Conservation (phyloP, 2,329 filamentous ascomycete genomes). For the Colletotrichum spinosum region DNA sequence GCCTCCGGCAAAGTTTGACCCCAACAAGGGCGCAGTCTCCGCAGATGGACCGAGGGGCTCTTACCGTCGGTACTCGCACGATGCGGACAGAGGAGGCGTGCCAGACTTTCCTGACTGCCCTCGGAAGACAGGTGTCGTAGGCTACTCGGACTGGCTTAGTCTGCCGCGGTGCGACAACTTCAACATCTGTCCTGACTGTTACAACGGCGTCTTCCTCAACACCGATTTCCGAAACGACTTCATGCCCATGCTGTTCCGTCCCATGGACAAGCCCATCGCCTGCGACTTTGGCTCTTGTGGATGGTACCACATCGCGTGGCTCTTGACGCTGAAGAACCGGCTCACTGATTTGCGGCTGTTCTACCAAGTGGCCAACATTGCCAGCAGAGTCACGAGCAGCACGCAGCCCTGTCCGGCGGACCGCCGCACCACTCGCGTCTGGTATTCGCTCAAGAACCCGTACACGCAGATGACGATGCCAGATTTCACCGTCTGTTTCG, state of each 20-base stretch:
- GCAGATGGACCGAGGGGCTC: conserved; percentile 56
- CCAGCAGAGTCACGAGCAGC: conserved; percentile 53
- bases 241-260: conserved; percentile 67
- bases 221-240: conserved; percentile 78
- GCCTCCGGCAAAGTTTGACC: conserved; percentile 60
- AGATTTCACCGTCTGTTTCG: conserved; percentile 80
- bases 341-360: conserved; percentile 76
- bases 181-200: conserved; percentile 86
- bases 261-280: conserved; percentile 67
- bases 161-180: conserved; percentile 77
- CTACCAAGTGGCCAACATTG: conserved; percentile 74
- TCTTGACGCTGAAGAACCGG: conserved; percentile 79
- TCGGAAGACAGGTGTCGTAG: conserved; percentile 69
- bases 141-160: conserved; percentile 84
- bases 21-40: conserved; percentile 46
- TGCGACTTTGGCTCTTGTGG: conserved; percentile 84
- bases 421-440: conserved; percentile 68
- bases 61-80: conserved; percentile 67
- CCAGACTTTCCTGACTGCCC: conserved; percentile 75
- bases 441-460: conserved; percentile 81
- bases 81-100: conserved; percentile 55
- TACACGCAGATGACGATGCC: conserved; percentile 71
- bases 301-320: conserved; percentile 88
- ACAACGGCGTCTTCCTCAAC: conserved; percentile 73
- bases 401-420: conserved; percentile 69